Conservation (phyloP, 1,139 yeast genomes). For the Hyphopichia wangnamkhiaoensis region DNA sequence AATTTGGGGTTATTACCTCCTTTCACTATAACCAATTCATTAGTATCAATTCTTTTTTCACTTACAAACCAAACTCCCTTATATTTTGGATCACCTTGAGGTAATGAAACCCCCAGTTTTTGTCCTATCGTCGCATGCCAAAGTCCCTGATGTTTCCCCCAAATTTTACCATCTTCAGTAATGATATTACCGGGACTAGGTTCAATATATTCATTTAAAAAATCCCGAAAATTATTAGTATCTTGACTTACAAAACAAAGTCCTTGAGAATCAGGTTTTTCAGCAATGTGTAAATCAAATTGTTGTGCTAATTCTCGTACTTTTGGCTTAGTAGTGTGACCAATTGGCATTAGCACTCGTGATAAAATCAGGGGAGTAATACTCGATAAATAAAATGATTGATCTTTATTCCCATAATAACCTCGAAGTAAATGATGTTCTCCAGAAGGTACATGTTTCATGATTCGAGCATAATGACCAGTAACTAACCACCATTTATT, state of each 20-base stretch:
- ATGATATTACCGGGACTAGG: constrained; percentile 77
- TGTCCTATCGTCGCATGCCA: constrained; percentile 98
- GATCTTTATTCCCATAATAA: constrained; percentile 69
- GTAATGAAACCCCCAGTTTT: constrained; percentile 74
- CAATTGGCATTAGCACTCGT: constrained; percentile 73
- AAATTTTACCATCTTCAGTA: constrained; percentile 68
- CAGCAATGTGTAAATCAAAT: constrained; percentile 59
- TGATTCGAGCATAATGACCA: constrained; percentile 83
- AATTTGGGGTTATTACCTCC: constrained; percentile 69
- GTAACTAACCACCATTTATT: constrained; percentile 82
- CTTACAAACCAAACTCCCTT: constrained; percentile 87
- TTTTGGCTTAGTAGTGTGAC: constrained; percentile 72
- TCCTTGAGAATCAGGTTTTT: constrained; percentile 92
- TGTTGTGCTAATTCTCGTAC: constrained; percentile 67
- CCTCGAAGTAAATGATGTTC: constrained; percentile 60
- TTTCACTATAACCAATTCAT: constrained; percentile 75
- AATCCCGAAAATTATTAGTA: constrained; percentile 71
- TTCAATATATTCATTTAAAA: constrained; percentile 70
- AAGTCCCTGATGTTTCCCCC: constrained; percentile 82
- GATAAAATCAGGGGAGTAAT: constrained; percentile 50
- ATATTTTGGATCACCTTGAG: constrained; percentile 76
- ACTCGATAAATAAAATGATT: constrained; percentile 83
- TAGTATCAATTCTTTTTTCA: constrained; percentile 61
- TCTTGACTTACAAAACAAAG: constrained; percentile 85
- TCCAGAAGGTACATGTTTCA: constrained; percentile 30